Conservation (phyloP, 768 basidiomycete genomes). For the Boletales sp. region DNA sequence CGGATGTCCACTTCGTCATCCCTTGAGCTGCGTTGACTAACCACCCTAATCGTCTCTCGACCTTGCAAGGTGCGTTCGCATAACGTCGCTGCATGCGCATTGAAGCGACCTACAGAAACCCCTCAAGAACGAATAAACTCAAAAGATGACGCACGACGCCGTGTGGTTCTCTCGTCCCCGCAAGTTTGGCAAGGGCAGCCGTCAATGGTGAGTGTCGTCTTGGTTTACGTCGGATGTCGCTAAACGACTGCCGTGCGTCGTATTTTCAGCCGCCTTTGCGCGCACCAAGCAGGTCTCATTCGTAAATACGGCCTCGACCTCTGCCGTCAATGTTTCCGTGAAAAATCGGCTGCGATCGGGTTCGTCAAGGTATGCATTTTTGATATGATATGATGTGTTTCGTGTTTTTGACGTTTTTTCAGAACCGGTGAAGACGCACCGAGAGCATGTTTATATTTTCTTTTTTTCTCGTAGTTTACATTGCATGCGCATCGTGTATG, state of each 20-base stretch:
- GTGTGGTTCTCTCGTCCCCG: conserved; percentile 97
- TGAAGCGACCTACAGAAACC: background rate
- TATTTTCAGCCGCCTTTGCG: conserved; percentile 78
- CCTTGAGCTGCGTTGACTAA: background rate
- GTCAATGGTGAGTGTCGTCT: conserved; percentile 77
- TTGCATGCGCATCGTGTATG: conserved; percentile 14
- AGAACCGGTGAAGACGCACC: conserved; percentile 45
- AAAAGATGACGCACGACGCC: conserved; percentile 98
- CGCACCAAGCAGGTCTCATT: conserved; percentile 96
- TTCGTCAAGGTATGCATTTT: conserved; percentile 76
- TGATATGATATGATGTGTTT: no score
- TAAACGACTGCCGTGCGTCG: background rate
- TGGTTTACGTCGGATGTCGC: background rate
- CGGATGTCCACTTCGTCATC: background rate
- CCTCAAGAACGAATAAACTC: conserved; percentile 40
- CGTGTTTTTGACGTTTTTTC: background rate
- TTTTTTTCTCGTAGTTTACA: background rate
- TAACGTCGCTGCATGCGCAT: background rate
- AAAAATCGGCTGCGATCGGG: conserved; percentile 90
- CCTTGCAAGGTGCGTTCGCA: conserved; percentile 19
- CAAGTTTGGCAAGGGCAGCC: conserved; percentile 92
- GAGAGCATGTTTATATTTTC: background rate
- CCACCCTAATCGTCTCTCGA: conserved; percentile 3
- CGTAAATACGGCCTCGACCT: conserved; percentile 97
- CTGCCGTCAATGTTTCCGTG: conserved; percentile 98